A percentile compares a stretch with the other conserved stretches of the same genome.
These are phyloP conservation scores for Paecilomyces sp. DNA, from an alignment of 2,329 filamentous ascomycete genomes.

Conservation along the genomic window DNA sequence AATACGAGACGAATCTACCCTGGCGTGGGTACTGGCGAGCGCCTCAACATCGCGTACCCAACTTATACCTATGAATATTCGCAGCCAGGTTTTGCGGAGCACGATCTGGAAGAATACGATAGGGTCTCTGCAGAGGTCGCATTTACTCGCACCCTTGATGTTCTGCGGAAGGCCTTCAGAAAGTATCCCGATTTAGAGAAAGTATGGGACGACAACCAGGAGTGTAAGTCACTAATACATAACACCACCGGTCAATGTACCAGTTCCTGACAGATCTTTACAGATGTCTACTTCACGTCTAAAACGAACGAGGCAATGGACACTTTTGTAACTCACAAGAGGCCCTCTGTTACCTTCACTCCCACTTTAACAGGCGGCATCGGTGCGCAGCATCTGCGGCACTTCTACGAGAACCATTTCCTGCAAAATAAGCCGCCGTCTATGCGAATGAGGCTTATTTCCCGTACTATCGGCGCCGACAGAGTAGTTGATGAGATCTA, in stretches of 20 bases:
- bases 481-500: slow-evolving; percentile 56
- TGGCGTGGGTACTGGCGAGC: slow-evolving; percentile 45
- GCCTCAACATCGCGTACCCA: slow-evolving; percentile 23
- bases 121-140: slow-evolving; percentile 57
- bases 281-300: slow-evolving; percentile 27
- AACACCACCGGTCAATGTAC: background rate
- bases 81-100: slow-evolving; percentile 63
- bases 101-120: slow-evolving; percentile 61
- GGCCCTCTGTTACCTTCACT: slow-evolving; percentile 20
- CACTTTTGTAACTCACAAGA: slow-evolving; percentile 21
- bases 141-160: slow-evolving; percentile 58
- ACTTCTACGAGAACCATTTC: slow-evolving; percentile 54
- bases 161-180: slow-evolving; percentile 54
- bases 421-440: slow-evolving; percentile 44
- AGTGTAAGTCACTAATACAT: slow-evolving; percentile 16
- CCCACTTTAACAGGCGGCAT: slow-evolving; percentile 36
- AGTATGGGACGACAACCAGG: slow-evolving; percentile 28
- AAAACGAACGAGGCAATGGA: slow-evolving; percentile 23
- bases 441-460: slow-evolving; percentile 47
- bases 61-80: slow-evolving; percentile 49
- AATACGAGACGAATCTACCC: slow-evolving; percentile 43
- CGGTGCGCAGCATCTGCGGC: slow-evolving; percentile 32
- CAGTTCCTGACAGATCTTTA: background rate
- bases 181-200: slow-evolving; percentile 30
- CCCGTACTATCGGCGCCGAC: slow-evolving; percentile 51